phyloP scores from a whole-genome alignment of 768 basidiomycete species.

The Tulasnella sp. region DNA sequence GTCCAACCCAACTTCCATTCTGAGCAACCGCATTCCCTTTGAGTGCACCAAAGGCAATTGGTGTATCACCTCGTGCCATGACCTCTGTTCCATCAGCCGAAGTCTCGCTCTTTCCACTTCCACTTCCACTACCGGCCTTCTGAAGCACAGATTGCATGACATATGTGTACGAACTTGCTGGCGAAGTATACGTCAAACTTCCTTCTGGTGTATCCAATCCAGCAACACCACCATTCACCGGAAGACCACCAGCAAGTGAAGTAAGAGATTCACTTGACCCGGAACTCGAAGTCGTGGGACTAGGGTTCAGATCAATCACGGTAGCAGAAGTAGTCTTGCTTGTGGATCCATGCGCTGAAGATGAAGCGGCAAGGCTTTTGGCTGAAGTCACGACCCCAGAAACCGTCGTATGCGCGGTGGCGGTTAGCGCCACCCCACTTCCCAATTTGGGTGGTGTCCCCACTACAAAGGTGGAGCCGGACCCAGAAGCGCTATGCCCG shows the following conservation, averaged over 20 bases:
- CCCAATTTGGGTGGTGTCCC: no score
- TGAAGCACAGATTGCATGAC: constrained; percentile 16
- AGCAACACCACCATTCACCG: no score
- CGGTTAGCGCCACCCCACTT: neutral
- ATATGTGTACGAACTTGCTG: constrained; percentile 24
- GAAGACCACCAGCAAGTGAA: no score
- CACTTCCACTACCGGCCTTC: neutral
- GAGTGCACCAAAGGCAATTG: constrained; percentile 18
- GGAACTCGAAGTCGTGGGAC: neutral
- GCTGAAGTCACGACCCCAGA: neutral
- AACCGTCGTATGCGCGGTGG: neutral
- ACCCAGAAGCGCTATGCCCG: no score
- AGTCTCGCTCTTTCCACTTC: constrained; percentile 7
- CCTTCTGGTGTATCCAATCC: no score
- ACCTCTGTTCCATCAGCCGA: constrained; percentile 18
- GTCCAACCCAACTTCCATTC: constrained; percentile 25
- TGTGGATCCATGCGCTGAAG: neutral
- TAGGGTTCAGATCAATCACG: neutral
- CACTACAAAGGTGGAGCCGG: no score
- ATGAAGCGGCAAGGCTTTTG: neutral
- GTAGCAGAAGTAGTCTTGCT: neutral
- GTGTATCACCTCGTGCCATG: constrained; percentile 20
- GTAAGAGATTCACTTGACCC: neutral
- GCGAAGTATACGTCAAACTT: constrained; percentile 23
- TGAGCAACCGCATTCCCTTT: constrained; percentile 10